Percentiles rank a stretch among this genome's conserved stretches.
phyloP scores from a whole-genome alignment of 116 monocot species.

The Iris pallida region DNA sequence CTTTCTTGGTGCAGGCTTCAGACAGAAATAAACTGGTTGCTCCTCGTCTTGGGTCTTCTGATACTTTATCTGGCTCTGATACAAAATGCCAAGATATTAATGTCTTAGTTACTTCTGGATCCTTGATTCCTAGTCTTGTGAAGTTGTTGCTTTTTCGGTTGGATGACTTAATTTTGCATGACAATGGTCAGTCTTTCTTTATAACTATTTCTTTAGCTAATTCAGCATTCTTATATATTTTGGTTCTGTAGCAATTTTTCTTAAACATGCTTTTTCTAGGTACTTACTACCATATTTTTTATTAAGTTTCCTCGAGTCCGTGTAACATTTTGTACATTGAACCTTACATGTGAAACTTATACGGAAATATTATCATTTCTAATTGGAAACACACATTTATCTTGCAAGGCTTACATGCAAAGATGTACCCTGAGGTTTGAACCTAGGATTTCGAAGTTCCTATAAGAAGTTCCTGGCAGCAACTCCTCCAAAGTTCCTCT shows the following conservation, averaged over 20 bases:
- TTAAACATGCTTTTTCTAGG: too few relatives aligned
- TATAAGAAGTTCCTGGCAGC: too few relatives aligned
- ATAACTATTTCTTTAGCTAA: constrained; percentile 1
- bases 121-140: constrained; percentile 68
- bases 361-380: too few relatives aligned
- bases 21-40: constrained; percentile 14
- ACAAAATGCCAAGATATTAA: constrained; percentile 34
- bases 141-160: constrained; percentile 67
- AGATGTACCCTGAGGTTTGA: too few relatives aligned
- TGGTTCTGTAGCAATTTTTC: neutral
- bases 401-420: too few relatives aligned
- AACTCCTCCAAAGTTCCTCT: too few relatives aligned
- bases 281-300: too few relatives aligned
- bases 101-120: constrained; percentile 67
- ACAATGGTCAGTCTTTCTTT: constrained; percentile 46
- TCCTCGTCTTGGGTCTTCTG: constrained; percentile 18
- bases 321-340: too few relatives aligned
- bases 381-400: too few relatives aligned
- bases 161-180: constrained; percentile 51
- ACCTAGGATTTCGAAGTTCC: too few relatives aligned
- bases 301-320: too few relatives aligned
- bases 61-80: constrained; percentile 9
- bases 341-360: too few relatives aligned
- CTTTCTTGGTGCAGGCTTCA: constrained; percentile 41
- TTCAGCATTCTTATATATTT: neutral